A percentile compares a stretch with the other conserved stretches of the same genome.
Conservation (phyloP, 108 stramenopile genomes). For the Cyclotella baltica region DNA sequence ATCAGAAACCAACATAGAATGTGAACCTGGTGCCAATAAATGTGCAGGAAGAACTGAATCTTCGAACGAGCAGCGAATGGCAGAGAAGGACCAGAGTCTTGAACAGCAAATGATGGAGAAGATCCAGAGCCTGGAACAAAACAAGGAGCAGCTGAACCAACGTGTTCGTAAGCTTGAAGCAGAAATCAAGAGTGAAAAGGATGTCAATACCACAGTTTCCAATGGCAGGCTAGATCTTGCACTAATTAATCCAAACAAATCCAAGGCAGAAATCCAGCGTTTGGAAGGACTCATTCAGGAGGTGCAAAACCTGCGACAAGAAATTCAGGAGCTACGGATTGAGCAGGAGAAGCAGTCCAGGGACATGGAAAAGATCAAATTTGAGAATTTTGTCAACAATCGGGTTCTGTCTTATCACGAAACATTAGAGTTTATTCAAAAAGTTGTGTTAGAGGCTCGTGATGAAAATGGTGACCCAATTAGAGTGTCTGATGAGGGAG, state of each 20-base stretch:
- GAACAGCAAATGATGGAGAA: background rate
- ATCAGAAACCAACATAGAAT: too few relatives aligned
- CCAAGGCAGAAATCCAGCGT: background rate
- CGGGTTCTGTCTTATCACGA: background rate
- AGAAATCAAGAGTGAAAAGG: background rate
- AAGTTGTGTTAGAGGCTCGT: background rate
- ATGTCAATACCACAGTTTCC: background rate
- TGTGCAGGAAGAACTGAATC: too few relatives aligned
- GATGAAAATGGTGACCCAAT: background rate
- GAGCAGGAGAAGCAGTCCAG: background rate
- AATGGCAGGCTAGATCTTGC: background rate
- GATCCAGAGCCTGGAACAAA: background rate
- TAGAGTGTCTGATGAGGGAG: background rate
- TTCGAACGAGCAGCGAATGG: too few relatives aligned
- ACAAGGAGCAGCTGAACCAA: background rate
- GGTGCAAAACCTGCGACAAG: background rate
- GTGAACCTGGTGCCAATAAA: too few relatives aligned
- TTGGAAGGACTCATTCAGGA: background rate
- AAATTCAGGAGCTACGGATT: background rate
- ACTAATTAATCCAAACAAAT: background rate
- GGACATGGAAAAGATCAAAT: background rate
- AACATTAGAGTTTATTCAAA: background rate
- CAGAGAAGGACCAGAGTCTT: too few relatives aligned
- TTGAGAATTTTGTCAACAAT: background rate
- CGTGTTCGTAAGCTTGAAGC: background rate